phyloP scores from a whole-genome alignment of 78 protist species.

The Monocercomonoides exilis region DNA sequence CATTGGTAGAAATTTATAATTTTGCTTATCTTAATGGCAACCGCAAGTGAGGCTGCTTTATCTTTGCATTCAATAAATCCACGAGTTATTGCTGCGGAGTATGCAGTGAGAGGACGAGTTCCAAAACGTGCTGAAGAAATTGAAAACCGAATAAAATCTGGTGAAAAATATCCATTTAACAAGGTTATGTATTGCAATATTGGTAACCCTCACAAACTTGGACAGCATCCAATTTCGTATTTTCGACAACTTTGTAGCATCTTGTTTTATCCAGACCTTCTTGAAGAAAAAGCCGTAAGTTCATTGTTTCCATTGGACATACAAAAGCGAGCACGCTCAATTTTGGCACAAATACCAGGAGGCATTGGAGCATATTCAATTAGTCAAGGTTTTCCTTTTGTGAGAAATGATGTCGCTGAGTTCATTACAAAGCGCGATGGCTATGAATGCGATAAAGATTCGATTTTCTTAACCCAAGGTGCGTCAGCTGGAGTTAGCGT shows the following conservation, averaged over 20 bases:
- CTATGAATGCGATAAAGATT: conserved; percentile 28
- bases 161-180: conserved; percentile 51
- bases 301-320: conserved; percentile 67
- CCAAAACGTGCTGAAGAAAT: conserved; percentile 35
- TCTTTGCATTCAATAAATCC: no score
- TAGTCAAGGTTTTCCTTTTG: conserved; percentile 63
- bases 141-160: conserved; percentile 6
- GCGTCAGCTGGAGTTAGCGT: conserved; percentile 74
- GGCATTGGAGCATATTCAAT: conserved; percentile 70
- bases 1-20: no score
- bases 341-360: not conserved
- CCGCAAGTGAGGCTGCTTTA: no score
- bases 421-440: conserved; percentile 61
- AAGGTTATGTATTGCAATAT: conserved; percentile 89
- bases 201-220: conserved; percentile 95
- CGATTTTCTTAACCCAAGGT: conserved; percentile 89
- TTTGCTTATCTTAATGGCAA: no score
- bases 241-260: conserved; percentile 66
- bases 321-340: conserved; percentile 46
- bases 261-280: not conserved
- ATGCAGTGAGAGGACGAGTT: conserved; percentile 69
- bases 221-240: conserved; percentile 88
- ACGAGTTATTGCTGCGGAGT: conserved; percentile 36
- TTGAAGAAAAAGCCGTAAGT: conserved; percentile 1
- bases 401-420: conserved; percentile 70